Percentiles rank a stretch among this genome's conserved stretches.
These are phyloP conservation scores for Leccinum uliginosum DNA, from an alignment of 768 basidiomycete genomes.

Conservation along the genomic window DNA sequence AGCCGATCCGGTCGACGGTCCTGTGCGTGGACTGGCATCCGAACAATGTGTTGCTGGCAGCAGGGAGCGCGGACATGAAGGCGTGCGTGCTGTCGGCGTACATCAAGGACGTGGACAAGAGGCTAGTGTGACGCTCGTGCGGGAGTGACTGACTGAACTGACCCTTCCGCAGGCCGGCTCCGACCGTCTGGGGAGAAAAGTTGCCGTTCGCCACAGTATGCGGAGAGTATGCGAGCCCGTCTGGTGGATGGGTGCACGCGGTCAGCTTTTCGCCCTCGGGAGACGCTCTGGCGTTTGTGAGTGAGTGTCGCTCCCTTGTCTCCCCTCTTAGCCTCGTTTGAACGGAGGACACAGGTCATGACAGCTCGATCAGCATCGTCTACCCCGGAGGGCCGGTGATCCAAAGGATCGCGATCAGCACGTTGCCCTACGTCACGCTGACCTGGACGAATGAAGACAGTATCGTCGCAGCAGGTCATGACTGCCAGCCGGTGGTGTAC, in stretches of 20 bases:
- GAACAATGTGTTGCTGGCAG: constrained; percentile 95
- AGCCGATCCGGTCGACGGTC: constrained; percentile 94
- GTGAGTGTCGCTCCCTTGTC: constrained; percentile 46
- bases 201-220: constrained; percentile 97
- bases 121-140: constrained; percentile 41
- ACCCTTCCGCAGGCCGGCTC: constrained; percentile 58
- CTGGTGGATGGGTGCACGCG: constrained; percentile 96
- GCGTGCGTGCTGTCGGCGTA: constrained; percentile 97
- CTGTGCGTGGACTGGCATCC: constrained; percentile 97
- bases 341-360: constrained; percentile 64
- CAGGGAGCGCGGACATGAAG: constrained; percentile 97
- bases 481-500: constrained; percentile 93
- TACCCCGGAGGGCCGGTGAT: constrained; percentile 79
- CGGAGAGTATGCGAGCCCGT: constrained; percentile 84
- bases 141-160: background rate
- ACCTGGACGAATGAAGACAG: constrained; percentile 81
- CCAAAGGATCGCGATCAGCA: constrained; percentile 69
- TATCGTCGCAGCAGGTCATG: constrained; percentile 92
- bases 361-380: constrained; percentile 89
- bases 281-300: constrained; percentile 88
- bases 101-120: constrained; percentile 96
- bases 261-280: constrained; percentile 97
- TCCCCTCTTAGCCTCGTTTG: background rate
- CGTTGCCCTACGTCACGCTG: constrained; percentile 80
- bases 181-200: constrained; percentile 96